Conservation (phyloP, 345 rosid genomes). For the Salix udensis region DNA sequence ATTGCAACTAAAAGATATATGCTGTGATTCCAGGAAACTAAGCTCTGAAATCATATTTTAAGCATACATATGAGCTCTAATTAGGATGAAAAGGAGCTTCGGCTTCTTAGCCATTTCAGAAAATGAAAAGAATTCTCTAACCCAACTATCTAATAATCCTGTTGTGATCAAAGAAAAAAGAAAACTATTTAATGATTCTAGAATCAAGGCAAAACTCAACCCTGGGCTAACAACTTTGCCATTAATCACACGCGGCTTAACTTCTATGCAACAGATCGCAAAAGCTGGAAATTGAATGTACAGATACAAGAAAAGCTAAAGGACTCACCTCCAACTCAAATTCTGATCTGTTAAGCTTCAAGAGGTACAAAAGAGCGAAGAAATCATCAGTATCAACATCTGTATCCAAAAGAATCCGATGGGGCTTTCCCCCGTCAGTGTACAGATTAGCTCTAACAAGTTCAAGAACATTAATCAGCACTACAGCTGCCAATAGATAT, state of each 20-base stretch:
- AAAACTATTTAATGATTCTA: background rate
- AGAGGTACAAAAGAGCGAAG: conserved; percentile 71
- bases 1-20: background rate
- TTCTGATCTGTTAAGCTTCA: conserved; percentile 79
- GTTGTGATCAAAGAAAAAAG: background rate
- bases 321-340: conserved; percentile 63
- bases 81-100: background rate
- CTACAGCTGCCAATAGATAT: conserved; percentile 11
- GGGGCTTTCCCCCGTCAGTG: conserved; percentile 35
- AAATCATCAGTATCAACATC: conserved; percentile 89
- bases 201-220: background rate
- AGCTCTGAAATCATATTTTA: background rate
- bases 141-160: background rate
- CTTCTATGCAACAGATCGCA: background rate
- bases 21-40: background rate
- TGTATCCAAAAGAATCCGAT: conserved; percentile 71
- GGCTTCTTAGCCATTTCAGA: background rate
- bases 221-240: background rate
- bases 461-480: conserved; percentile 18
- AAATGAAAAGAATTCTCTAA: background rate
- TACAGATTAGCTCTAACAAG: conserved; percentile 14
- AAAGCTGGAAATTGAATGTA: background rate
- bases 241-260: background rate
- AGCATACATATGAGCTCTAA: background rate
- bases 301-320: background rate